A percentile compares a stretch with the other conserved stretches of the same genome.
phyloP scores from a whole-genome alignment of 768 basidiomycete genomes.

The Albatrellus ellisii region DNA sequence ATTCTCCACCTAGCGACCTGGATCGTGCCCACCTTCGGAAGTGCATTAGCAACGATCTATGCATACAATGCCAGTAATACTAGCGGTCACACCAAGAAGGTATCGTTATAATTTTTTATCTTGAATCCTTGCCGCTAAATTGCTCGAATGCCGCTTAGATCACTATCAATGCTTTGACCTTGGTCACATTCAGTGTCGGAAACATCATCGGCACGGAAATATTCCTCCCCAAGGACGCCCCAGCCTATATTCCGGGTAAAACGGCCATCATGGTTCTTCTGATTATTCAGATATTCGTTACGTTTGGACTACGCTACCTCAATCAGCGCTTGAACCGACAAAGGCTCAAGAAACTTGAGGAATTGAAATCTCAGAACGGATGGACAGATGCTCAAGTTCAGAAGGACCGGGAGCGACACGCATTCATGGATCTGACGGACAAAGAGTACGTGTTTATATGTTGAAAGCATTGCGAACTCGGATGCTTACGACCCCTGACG shows the following conservation, averaged over 20 bases:
- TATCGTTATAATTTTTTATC: constrained; percentile 2
- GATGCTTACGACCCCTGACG: not conserved
- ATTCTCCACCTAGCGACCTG: constrained; percentile 26
- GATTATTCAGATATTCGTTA: constrained; percentile 35
- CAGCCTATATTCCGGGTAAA: constrained; percentile 53
- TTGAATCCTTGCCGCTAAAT: not conserved
- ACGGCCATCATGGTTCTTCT: constrained; percentile 50
- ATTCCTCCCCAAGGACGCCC: constrained; percentile 48
- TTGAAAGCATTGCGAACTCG: not conserved
- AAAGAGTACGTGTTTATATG: constrained; percentile 32
- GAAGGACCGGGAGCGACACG: constrained; percentile 43
- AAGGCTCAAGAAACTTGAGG: constrained; percentile 28
- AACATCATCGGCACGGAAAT: constrained; percentile 54
- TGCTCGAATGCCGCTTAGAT: constrained; percentile 20
- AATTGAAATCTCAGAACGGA: constrained; percentile 30
- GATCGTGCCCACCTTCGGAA: constrained; percentile 42
- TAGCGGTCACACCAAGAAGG: constrained; percentile 54
- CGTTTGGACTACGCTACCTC: constrained; percentile 36
- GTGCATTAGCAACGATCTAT: constrained; percentile 44
- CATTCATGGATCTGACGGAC: constrained; percentile 52
- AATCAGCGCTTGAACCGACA: constrained; percentile 40
- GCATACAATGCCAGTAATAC: constrained; percentile 56
- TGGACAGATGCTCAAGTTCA: constrained; percentile 49
- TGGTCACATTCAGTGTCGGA: constrained; percentile 39
- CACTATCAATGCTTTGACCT: constrained; percentile 48